Conservation (phyloP, 2,329 filamentous ascomycete genomes). For the Aureobasidium zeae region DNA sequence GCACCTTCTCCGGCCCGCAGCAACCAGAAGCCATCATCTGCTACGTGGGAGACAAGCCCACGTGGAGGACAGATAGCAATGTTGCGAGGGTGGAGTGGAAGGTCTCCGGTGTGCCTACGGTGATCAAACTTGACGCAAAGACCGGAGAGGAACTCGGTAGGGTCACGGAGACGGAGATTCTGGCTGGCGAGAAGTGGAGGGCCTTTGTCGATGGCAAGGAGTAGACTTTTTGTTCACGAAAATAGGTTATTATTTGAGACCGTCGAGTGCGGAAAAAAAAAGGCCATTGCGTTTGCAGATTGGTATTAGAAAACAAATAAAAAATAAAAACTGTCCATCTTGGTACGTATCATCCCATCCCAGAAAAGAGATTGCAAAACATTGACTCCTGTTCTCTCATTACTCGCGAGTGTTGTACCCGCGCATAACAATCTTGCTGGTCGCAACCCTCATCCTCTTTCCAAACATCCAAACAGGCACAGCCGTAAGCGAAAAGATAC, state of each 20-base stretch:
- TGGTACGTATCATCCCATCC: too few relatives aligned
- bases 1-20: not conserved
- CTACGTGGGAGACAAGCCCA: constrained; percentile 9
- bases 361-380: not conserved
- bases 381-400: not conserved
- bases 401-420: constrained; percentile 1
- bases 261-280: too few relatives aligned
- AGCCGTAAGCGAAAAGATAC: constrained; percentile 35
- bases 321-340: too few relatives aligned
- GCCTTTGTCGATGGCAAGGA: constrained; percentile 8
- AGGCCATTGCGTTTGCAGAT: too few relatives aligned
- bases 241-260: too few relatives aligned
- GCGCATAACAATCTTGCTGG: constrained; percentile 16
- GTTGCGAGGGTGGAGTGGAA: constrained; percentile 9
- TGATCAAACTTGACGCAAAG: constrained; percentile 1
- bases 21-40: constrained; percentile 3
- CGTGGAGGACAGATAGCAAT: not conserved
- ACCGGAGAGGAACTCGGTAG: constrained; percentile 5
- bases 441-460: constrained; percentile 35
- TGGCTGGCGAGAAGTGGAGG: constrained; percentile 5
- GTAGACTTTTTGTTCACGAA: too few relatives aligned
- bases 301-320: not conserved
- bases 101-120: not conserved
- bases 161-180: constrained; percentile 2
- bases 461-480: constrained; percentile 33